Conservation (phyloP, 352 stramenopile species). For the Elongisporangium undulatum region DNA sequence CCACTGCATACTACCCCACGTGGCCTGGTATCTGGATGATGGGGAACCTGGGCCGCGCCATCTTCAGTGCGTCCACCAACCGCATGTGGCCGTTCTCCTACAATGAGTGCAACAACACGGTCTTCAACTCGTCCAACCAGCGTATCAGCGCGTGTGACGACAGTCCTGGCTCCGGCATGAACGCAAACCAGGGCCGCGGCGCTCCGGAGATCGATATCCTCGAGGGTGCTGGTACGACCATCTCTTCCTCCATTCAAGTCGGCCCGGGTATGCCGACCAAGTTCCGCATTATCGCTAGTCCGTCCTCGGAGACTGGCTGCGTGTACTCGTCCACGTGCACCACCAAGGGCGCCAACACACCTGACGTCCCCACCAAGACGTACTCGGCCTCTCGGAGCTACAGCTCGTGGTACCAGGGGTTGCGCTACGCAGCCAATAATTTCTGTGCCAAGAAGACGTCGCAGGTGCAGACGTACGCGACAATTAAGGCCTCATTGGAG, state of each 20-base stretch:
- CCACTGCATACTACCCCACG: constrained; percentile 35
- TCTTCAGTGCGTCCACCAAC: constrained; percentile 85
- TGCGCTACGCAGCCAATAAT: constrained; percentile 30
- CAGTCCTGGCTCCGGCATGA: constrained; percentile 86
- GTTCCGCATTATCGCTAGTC: constrained; percentile 19
- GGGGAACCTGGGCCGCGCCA: constrained; percentile 89
- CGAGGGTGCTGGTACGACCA: constrained; percentile 60
- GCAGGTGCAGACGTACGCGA: constrained; percentile 4
- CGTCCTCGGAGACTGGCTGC: constrained; percentile 19
- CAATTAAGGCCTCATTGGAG: constrained; percentile 21
- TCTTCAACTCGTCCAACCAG: constrained; percentile 35
- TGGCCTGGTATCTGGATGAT: constrained; percentile 95
- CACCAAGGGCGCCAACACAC: constrained; percentile 36
- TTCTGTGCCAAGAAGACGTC: constrained; percentile 17
- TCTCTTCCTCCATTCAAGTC: constrained; percentile 85
- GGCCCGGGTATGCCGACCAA: constrained; percentile 38
- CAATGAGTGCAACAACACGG: constrained; percentile 73
- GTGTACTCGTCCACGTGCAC: constrained; percentile 36
- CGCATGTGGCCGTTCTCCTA: constrained; percentile 94
- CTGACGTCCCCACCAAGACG: constrained; percentile 28
- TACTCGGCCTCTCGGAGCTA: constrained; percentile 16
- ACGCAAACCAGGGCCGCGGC: constrained; percentile 79
- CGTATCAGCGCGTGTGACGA: constrained; percentile 81
- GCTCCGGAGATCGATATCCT: constrained; percentile 93
- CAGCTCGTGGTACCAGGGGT: constrained; percentile 31